Evolutionary conservation across 2,329 filamentous ascomycete genomes (phyloP).

Genomic region (Cladosporium sp.): DNA sequence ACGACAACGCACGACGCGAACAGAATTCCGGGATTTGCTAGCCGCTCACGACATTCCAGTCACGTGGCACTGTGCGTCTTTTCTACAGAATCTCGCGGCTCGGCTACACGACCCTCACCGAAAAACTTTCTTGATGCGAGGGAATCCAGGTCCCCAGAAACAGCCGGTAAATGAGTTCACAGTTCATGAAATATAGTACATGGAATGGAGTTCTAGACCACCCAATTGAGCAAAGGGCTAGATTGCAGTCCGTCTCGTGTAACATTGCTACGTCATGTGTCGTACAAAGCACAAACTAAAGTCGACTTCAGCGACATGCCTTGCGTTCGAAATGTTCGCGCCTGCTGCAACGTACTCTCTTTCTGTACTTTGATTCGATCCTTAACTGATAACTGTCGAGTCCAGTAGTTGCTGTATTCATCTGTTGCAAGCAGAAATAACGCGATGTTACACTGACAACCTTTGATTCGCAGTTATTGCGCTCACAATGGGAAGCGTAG

Average conservation of each 20-base stretch:
- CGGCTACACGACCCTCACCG: not conserved
- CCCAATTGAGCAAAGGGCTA: not conserved
- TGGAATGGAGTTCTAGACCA: constrained; percentile 1
- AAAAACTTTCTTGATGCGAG: not conserved
- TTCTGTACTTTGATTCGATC: not conserved
- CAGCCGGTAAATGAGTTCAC: not conserved
- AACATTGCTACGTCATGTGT: constrained; percentile 5
- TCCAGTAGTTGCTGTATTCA: not conserved
- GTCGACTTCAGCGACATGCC: not conserved
- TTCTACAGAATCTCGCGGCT: not conserved
- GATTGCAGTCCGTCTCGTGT: not conserved
- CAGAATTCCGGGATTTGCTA: not conserved
- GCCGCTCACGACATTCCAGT: not conserved
- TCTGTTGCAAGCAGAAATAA: not conserved
- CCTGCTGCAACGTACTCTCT: not conserved
- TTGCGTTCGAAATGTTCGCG: not conserved
- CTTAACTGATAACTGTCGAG: too few relatives aligned
- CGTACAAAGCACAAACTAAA: not conserved
- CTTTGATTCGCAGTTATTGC: not conserved
- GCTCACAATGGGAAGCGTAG: not conserved
- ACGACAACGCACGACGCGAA: not conserved
- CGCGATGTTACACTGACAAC: not conserved
- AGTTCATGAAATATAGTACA: not conserved
- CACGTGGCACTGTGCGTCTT: not conserved
- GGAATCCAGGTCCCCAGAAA: not conserved